These are phyloP conservation scores for Helichrysum umbraculigerum DNA, from an alignment of 129 eudicot genomes.

Conservation along the genomic window DNA sequence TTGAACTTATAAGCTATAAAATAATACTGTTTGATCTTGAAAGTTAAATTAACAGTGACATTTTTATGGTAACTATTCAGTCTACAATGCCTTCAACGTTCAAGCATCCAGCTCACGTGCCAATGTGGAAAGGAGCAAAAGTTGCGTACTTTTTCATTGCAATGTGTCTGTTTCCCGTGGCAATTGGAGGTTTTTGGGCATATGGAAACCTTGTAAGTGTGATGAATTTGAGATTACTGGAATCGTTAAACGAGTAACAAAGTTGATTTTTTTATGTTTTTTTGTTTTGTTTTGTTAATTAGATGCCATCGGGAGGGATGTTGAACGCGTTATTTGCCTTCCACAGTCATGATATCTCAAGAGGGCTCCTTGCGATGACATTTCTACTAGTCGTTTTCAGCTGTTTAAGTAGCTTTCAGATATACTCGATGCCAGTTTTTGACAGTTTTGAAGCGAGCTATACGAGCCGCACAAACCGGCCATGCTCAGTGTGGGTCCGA, in stretches of 20 bases:
- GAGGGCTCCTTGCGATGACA: constrained; percentile 49
- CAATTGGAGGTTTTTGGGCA: constrained; percentile 98
- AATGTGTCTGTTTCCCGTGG: constrained; percentile 81
- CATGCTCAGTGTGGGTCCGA: constrained; percentile 94
- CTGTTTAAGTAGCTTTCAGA: constrained; percentile 57
- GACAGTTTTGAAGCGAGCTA: constrained; percentile 94
- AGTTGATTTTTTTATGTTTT: neutral
- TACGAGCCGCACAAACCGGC: constrained; percentile 83
- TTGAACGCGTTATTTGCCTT: constrained; percentile 40
- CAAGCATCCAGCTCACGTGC: constrained; percentile 69
- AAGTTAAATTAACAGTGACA: neutral
- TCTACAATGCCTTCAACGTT: constrained; percentile 76
- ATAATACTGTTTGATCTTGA: neutral
- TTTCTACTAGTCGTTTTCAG: constrained; percentile 57
- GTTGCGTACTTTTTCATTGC: constrained; percentile 65
- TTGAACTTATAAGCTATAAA: neutral
- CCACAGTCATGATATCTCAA: constrained; percentile 50
- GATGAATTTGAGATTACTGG: neutral
- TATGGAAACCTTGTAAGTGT: constrained; percentile 88
- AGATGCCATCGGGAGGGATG: constrained; percentile 97
- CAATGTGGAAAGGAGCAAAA: constrained; percentile 89
- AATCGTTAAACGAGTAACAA: neutral
- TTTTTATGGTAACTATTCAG: constrained; percentile 14
- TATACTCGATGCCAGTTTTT: constrained; percentile 85
- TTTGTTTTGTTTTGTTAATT: neutral